Evolutionary conservation across 192 early-diverging fungal genomes (phyloP), one percentile per base, ranked within the genome.

Genomic region (Ambispora gerdemannii): DNA sequence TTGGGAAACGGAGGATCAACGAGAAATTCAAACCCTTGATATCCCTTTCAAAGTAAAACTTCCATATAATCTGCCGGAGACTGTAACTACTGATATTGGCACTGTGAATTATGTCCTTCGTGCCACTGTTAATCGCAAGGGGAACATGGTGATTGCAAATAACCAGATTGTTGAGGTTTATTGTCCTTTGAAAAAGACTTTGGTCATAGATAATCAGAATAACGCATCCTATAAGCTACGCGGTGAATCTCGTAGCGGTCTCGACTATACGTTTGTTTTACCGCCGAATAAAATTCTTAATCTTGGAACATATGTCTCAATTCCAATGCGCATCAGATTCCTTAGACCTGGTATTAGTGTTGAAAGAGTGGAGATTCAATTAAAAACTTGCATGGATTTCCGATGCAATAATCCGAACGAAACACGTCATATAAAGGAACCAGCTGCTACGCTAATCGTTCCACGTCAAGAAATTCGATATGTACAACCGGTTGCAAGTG

Each of bases 251-350:
- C 67, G 22, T 0, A 69, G 15, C 35, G 68, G 55, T 25, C 15
- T 70, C 35, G 68, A 70, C 25, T 70, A 70, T 60, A 60, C 55
- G 2, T 49, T 70, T 20, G 20, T 70, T 11, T 70, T 70, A 70
- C 68, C 68, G 19, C 68, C 68, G 25, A 59, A 59, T 50, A 70
- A 70, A 47, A 27, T 28, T 38, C 50, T 70, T 30, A 70, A 60
- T 24, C 7, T 70, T 0, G 68, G 68, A 3, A 60, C n/a, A 47
- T 60, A 30, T 47, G 55, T 60, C 28, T 49, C 68, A 28, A 58
- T 70, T 43, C 68, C 68, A 3, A 70, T 70, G 68, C 32, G 13
- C 6, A 13, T 70, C 28, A 28, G 36, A 24, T 70, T 70, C 1
- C 20, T 59, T 22, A 13, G 43, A 31, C 55, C 32, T 4, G 56